A percentile compares a stretch with the other conserved stretches of the same genome.
Evolutionary conservation across 345 rosid genomes (phyloP).

Genomic region (Eutrema japonicum): DNA sequence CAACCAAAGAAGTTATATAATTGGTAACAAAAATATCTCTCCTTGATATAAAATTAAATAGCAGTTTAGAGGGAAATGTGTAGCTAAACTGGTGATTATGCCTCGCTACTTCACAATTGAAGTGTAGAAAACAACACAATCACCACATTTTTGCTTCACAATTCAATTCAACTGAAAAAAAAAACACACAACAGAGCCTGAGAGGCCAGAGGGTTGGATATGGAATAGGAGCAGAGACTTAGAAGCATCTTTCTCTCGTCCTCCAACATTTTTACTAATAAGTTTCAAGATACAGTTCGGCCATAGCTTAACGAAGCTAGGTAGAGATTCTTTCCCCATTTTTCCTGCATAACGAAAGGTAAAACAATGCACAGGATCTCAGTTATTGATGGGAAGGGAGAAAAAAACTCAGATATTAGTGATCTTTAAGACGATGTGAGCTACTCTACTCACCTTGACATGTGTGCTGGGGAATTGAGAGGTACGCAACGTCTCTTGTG

Average conservation of each 20-base stretch:
- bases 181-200: conserved; percentile 35
- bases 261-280: conserved; percentile 11
- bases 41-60: conserved; percentile 24
- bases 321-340: conserved; percentile 87
- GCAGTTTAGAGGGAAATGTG: conserved; percentile 18
- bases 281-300: conserved; percentile 68
- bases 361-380: conserved; percentile 11
- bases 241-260: conserved; percentile 32
- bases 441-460: conserved; percentile 71
- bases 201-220: conserved; percentile 24
- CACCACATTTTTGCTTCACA: conserved; percentile 37
- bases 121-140: conserved; percentile 16
- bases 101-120: conserved; percentile 22
- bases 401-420: neutral
- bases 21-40: conserved; percentile 19
- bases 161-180: conserved; percentile 32
- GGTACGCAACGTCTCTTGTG: conserved; percentile 95
- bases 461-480: conserved; percentile 94
- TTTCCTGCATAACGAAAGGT: conserved; percentile 56
- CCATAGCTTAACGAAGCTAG: conserved; percentile 79
- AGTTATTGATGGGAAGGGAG: conserved; percentile 3
- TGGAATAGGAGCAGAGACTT: conserved; percentile 27
- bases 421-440: neutral
- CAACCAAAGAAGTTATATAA: neutral
- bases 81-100: conserved; percentile 33